Base-by-base conservation (phyloP, 352 stramenopile species). In the Phytopythium mirpurense region DNA sequence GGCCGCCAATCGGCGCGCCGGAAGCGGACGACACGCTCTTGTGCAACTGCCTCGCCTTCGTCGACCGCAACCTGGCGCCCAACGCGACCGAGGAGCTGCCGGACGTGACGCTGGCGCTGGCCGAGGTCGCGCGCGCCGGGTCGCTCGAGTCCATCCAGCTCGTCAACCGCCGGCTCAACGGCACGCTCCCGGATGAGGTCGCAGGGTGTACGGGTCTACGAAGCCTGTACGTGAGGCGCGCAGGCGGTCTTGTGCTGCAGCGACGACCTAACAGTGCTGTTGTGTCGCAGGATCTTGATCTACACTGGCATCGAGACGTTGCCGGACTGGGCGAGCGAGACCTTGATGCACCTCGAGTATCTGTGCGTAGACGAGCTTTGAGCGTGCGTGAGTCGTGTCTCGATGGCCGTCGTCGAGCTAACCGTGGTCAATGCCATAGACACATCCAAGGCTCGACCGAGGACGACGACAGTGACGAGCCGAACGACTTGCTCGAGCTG, bases 321-420 rank as follows among this genome's bases (percentile, higher is more conserved):
- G 19, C 66, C 66, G 14, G 16, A 51, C 0, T 75, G 63, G 62
- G 49, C 55, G 19, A 60, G 43, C n/a, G 19, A 47, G 3, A 54
- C 57, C 0, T 72, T 75, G 31, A 38, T 47, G 2, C 63, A 75
- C 7, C 48, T 72, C 9, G 63, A 75, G 43, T 75, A 72, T 21
- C 49, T 75, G 67, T 75, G 67, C 21, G 63, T 61, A 43, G n/a
- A 29, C 23, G 14, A 14, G n/a, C 32, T 18, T 2, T 26, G 27
- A 10, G 27, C 44, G 3, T 58, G 31, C 5, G 15, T 7, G n/a
- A n/a, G n/a, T n/a, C n/a, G 9, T 9, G 37, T 27, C 43, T 47
- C 26, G 10, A 19, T 42, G 3, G 2, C n/a, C n/a, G n/a, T 56
- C 3, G 16, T 16, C 36, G 27, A 0, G 12, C 24, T 51, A 37